A percentile compares a stretch with the other conserved stretches of the same genome.
phyloP scores from a whole-genome alignment of 441 rosid genomes.

The Syzygium syzygioides region DNA sequence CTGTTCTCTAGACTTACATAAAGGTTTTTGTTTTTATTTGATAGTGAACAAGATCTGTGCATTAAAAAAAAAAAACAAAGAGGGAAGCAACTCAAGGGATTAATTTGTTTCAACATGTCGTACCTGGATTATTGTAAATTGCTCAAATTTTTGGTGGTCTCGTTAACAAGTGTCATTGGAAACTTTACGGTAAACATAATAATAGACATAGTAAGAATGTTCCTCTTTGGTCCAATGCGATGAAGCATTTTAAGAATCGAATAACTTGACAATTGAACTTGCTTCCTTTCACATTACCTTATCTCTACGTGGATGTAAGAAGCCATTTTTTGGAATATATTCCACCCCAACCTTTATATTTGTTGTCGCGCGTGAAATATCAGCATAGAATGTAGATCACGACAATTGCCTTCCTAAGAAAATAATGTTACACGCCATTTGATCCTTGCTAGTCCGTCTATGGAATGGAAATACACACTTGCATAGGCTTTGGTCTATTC shows the following conservation, averaged over 20 bases:
- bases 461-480: neutral
- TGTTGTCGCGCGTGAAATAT: neutral
- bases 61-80: no score
- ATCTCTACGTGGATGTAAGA: neutral
- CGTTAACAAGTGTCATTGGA: neutral
- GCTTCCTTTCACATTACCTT: neutral
- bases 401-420: neutral
- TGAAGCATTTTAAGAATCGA: neutral
- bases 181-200: neutral
- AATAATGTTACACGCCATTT: neutral
- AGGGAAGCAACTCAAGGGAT: neutral
- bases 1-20: neutral
- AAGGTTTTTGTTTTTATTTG: no score
- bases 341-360: neutral
- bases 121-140: neutral
- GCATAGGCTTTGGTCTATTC: neutral
- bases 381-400: rapidly evolving
- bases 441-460: neutral
- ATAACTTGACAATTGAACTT: neutral
- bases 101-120: neutral
- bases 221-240: neutral
- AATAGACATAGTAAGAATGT: neutral
- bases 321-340: neutral
- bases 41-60: neutral
- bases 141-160: neutral